Evolutionary conservation across 139 green algal genomes (phyloP).

Genomic region (Chlamydomonas schloesseri): DNA sequence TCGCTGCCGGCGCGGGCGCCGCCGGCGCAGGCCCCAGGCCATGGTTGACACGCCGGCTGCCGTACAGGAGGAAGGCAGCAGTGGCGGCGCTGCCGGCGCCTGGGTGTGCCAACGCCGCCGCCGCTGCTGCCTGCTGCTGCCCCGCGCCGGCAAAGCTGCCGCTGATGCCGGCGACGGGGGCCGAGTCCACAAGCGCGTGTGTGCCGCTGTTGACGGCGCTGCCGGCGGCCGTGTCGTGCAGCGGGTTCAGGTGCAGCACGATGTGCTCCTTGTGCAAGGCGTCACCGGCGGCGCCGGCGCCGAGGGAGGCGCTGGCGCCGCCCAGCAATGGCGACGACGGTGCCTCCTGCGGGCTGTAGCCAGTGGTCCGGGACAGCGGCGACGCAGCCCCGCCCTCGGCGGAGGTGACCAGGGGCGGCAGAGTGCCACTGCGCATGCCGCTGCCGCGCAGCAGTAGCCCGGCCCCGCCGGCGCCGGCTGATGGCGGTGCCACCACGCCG

Average conservation of each 20-base stretch:
- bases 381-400: no score
- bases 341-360: no score
- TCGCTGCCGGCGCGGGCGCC: no score
- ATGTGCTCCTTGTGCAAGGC: background rate
- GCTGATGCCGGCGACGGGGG: background rate
- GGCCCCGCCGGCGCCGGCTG: no score
- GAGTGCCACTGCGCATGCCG: no score
- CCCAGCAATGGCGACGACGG: background rate
- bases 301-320: background rate
- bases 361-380: no score
- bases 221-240: background rate
- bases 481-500: no score
- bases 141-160: background rate
- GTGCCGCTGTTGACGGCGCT: no score
- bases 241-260: constrained; percentile 2
- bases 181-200: background rate
- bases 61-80: background rate
- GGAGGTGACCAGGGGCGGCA: no score
- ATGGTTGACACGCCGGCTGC: background rate
- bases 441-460: no score
- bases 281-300: background rate
- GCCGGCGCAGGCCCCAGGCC: no score
- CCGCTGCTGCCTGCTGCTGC: background rate
- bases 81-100: background rate
- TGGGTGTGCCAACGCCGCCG: background rate